A percentile compares a stretch with the other conserved stretches of the same genome.
Evolutionary conservation across 192 early-diverging fungal species (phyloP).

Genomic region (Coemansia sp.): DNA sequence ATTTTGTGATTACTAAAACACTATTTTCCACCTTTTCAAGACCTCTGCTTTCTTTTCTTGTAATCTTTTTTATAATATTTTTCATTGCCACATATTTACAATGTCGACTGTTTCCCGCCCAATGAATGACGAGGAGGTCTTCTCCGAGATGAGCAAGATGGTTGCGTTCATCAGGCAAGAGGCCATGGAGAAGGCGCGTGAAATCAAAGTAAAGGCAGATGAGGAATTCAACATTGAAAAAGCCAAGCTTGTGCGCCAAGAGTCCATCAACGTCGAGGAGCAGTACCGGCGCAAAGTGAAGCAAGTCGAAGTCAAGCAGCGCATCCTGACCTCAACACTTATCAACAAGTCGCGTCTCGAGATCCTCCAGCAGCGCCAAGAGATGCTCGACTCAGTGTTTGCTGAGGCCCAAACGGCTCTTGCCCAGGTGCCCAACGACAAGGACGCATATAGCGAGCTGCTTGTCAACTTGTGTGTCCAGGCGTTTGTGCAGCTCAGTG

Average conservation of each 20-base stretch:
- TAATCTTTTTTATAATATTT: not conserved
- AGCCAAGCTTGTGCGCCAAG: slow-evolving; percentile 96
- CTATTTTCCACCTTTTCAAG: not conserved
- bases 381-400: slow-evolving; percentile 81
- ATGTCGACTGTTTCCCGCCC: slow-evolving; percentile 57
- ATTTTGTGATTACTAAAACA: too few species aligned
- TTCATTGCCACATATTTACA: not conserved
- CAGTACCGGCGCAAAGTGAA: slow-evolving; percentile 96
- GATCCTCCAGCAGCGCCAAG: slow-evolving; percentile 84
- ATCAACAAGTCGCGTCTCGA: slow-evolving; percentile 95
- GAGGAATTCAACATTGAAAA: slow-evolving; percentile 99
- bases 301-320: slow-evolving; percentile 93
- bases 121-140: slow-evolving; percentile 94
- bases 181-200: slow-evolving; percentile 95
- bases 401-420: slow-evolving; percentile 68
- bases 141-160: slow-evolving; percentile 99
- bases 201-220: slow-evolving; percentile 99
- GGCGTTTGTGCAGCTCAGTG: slow-evolving; percentile 87
- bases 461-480: slow-evolving; percentile 68
- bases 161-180: slow-evolving; percentile 99
- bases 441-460: slow-evolving; percentile 66
- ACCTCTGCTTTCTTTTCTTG: slow-evolving; percentile 4
- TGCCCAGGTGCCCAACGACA: slow-evolving; percentile 58
- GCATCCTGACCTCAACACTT: slow-evolving; percentile 92
- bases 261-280: slow-evolving; percentile 94